Conservation (phyloP, 2,329 filamentous ascomycete species). For the Juglanconis sp. region DNA sequence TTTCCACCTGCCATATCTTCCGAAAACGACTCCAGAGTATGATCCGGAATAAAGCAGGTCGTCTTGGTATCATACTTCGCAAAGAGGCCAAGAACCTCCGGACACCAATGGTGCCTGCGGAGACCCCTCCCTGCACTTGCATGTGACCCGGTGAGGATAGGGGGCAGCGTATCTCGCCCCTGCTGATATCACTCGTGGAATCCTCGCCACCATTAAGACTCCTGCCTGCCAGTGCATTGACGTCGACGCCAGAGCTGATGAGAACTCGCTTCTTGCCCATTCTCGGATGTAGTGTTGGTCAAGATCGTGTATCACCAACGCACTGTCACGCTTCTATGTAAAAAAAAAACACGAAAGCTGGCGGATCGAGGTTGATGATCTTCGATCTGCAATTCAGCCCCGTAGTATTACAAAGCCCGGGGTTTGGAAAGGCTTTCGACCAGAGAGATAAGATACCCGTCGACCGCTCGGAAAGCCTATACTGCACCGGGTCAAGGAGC, state of each 20-base stretch:
- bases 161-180: slow-evolving; percentile 19
- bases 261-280: slow-evolving; percentile 37
- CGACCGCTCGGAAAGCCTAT: too few relatives aligned
- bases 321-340: background rate
- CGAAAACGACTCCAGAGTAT: slow-evolving; percentile 28
- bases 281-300: background rate
- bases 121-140: slow-evolving; percentile 44
- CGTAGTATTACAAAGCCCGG: too few relatives aligned
- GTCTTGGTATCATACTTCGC: slow-evolving; percentile 71
- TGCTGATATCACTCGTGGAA: slow-evolving; percentile 29
- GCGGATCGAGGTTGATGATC: too few relatives aligned
- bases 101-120: slow-evolving; percentile 66
- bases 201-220: slow-evolving; percentile 31
- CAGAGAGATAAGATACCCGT: too few relatives aligned
- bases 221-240: slow-evolving; percentile 32
- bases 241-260: slow-evolving; percentile 27
- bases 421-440: too few relatives aligned
- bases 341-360: too few relatives aligned
- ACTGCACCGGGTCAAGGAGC: too few relatives aligned
- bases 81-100: slow-evolving; percentile 67
- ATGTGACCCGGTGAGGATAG: too few relatives aligned
- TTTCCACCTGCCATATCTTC: slow-evolving; percentile 57
- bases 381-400: too few relatives aligned
- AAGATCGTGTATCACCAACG: background rate
- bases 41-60: slow-evolving; percentile 48